phyloP scores from a whole-genome alignment of 2,329 filamentous ascomycete genomes.

The Anisogramma anomala region DNA sequence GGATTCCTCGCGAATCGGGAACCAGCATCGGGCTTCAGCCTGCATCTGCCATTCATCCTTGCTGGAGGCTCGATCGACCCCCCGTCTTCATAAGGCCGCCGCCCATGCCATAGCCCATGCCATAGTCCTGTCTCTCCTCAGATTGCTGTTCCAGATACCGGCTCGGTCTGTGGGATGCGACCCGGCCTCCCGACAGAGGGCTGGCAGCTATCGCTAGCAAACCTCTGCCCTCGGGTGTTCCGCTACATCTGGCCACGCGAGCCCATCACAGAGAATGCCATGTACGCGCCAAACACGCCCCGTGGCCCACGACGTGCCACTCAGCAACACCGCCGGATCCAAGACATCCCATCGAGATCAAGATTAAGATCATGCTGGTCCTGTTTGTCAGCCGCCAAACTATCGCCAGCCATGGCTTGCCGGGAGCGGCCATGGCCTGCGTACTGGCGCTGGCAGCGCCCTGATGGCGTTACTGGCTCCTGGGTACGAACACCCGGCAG shows the following conservation, averaged over 20 bases:
- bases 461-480: too few species aligned
- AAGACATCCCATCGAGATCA: slow-evolving; percentile 10
- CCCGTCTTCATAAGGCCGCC: too few species aligned
- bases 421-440: not conserved
- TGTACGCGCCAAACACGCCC: not conserved
- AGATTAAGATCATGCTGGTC: slow-evolving; percentile 4
- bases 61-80: too few species aligned
- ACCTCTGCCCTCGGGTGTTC: not conserved
- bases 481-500: too few species aligned
- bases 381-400: not conserved
- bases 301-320: not conserved
- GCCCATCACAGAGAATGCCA: too few species aligned
- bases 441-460: not conserved
- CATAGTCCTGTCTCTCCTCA: not conserved
- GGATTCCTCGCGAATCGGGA: slow-evolving; percentile 1
- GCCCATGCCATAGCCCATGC: not conserved
- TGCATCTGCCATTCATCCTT: not conserved
- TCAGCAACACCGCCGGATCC: slow-evolving; percentile 3
- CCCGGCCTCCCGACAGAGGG: not conserved
- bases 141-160: slow-evolving; percentile 3
- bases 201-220: not conserved
- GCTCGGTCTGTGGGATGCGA: not conserved
- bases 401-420: slow-evolving; percentile 1
- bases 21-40: slow-evolving; percentile 1
- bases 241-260: too few species aligned